Evolutionary conservation across 495 filamentous ascomycete genomes (phyloP), one percentile per base, ranked within the genome.

Genomic region (Daldinia caldariorum): DNA sequence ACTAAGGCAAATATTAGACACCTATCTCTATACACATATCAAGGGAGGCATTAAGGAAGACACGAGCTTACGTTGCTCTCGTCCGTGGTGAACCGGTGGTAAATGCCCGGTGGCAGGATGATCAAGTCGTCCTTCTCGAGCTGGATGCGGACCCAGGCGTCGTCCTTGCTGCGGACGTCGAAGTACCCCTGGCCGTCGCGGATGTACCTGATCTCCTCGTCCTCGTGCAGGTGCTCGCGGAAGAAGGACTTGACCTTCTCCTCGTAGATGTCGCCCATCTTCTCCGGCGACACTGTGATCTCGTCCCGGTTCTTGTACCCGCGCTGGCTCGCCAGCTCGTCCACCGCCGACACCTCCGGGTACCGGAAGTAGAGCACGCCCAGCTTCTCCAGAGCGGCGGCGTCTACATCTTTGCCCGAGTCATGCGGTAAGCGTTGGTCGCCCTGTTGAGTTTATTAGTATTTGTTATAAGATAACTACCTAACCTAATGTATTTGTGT

Each of bases 171-270:
- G 22, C 96, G 84, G 8, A 98, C 93, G 79, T 99, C 95, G 78
- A 99, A 99, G 81, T 91, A 99, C 1, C 95, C 95, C 57, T 87
- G 82, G 1, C 95, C 95, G 67, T 92, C 95, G 32, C 93, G 83
- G 72, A 99, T 92, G 75, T 97, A 99, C n/a, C 95, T 86, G 65
- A 99, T 99, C 87, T 99, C 95, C 84, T 99, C 95, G 76, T 98
- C 96, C 82, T 99, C 95, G 72, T 99, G 95, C 72, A 98, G 80
- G 79, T 99, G 95, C 84, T 99, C 95, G 49, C 90, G 77, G 83
- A 98, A 98, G 83, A 99, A 99, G 64, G 77, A 87, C 81, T 91
- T 93, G 66, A 99, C 92, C 76, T 98, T 97, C 66, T 89, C 86
- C 81, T 99, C 95, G 81, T 94, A 94, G 32, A 86, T 79, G 45